Conservation (phyloP, 1,284 basidiomycete genomes). For the Microstroma glucosiphilum region DNA sequence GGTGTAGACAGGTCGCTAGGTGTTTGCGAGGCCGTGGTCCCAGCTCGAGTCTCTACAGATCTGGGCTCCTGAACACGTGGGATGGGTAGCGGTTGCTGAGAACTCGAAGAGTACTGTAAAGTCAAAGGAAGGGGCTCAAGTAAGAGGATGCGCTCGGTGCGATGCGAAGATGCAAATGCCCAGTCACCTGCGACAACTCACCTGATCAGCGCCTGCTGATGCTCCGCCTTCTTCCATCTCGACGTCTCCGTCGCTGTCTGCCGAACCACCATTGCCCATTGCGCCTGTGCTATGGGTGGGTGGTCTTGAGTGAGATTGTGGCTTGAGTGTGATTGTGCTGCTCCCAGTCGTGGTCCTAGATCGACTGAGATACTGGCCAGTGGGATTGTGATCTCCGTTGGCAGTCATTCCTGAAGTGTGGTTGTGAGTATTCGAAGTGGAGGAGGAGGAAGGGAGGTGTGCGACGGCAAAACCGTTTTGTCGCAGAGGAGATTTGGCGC, state of each 20-base stretch:
- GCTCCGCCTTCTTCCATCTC: conserved; percentile 29
- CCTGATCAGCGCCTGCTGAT: not conserved
- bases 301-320: not conserved
- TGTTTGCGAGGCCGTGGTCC: conserved; percentile 28
- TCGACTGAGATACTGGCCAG: not conserved
- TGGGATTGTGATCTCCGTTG: conserved; percentile 5
- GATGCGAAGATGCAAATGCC: not conserved
- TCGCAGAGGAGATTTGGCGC: not conserved
- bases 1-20: conserved; percentile 42
- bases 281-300: not conserved
- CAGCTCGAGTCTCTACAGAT: conserved; percentile 16
- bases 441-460: too few species aligned
- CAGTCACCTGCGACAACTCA: not conserved
- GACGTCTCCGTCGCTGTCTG: conserved; percentile 23
- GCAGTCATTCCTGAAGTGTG: too few species aligned
- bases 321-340: not conserved
- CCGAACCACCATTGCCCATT: not conserved
- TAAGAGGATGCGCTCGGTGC: not conserved
- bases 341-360: not conserved
- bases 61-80: conserved; percentile 19
- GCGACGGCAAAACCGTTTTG: conserved; percentile 2
- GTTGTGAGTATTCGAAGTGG: too few species aligned
- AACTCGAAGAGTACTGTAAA: not conserved
- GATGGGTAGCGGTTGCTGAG: conserved; percentile 27
- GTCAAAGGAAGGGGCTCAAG: not conserved